Evolutionary conservation across 1,139 yeast genomes (phyloP).

Genomic region (Lodderomyces elongisporus): DNA sequence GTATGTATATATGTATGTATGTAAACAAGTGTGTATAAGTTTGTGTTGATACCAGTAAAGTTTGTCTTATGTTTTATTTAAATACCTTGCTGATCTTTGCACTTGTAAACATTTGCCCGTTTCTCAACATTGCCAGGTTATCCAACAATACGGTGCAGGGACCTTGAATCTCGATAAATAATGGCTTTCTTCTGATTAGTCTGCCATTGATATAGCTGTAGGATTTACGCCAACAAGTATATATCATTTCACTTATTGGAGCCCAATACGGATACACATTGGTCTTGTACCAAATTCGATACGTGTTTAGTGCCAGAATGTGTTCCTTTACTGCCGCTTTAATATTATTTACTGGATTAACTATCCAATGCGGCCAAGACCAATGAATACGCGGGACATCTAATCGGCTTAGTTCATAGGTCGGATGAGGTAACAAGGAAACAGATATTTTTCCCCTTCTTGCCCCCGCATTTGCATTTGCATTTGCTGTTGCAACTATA

Average conservation of each 20-base stretch:
- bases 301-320: background rate
- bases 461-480: too few species aligned
- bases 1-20: constrained; percentile 1
- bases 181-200: constrained; percentile 16
- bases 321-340: background rate
- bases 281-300: background rate
- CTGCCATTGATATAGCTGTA: constrained; percentile 9
- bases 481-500: background rate
- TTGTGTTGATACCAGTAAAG: background rate
- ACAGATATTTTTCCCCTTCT: background rate
- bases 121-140: constrained; percentile 15
- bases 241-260: background rate
- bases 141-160: constrained; percentile 23
- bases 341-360: constrained; percentile 1
- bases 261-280: constrained; percentile 1
- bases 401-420: constrained; percentile 2
- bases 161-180: constrained; percentile 21
- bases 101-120: constrained; percentile 18
- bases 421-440: background rate
- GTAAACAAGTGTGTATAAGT: background rate
- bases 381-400: constrained; percentile 2
- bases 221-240: constrained; percentile 3
- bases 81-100: constrained; percentile 15
- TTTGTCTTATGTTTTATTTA: background rate
- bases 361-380: constrained; percentile 2